These are phyloP conservation scores for Balakata baccata DNA, from an alignment of 345 rosid species.

Conservation along the genomic window DNA sequence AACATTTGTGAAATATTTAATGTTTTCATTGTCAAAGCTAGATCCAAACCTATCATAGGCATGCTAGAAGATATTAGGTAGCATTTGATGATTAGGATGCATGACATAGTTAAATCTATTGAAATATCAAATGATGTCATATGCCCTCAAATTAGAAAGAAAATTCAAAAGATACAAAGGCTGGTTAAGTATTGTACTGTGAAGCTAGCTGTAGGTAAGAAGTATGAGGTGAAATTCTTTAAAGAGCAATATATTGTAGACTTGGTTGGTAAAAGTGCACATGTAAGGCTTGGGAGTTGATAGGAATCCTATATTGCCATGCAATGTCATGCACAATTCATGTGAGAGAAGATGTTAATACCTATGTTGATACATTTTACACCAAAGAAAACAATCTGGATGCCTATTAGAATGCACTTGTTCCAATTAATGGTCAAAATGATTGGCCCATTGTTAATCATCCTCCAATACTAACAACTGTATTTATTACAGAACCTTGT, in stretches of 20 bases:
- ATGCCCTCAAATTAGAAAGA: neutral
- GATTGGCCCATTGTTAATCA: neutral
- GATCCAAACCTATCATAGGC: neutral
- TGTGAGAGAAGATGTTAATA: neutral
- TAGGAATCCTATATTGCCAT: neutral
- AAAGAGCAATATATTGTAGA: neutral
- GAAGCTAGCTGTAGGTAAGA: too few relatives aligned
- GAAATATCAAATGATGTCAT: neutral
- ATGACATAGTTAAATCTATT: neutral
- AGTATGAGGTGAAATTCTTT: neutral
- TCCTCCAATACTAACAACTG: too few relatives aligned
- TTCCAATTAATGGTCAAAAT: neutral
- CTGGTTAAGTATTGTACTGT: neutral
- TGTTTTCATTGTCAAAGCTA: neutral
- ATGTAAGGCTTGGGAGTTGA: neutral
- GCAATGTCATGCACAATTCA: neutral
- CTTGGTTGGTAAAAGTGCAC: neutral
- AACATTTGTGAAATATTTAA: neutral
- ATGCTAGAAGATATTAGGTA: too few relatives aligned
- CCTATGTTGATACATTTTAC: neutral
- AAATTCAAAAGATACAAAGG: too few relatives aligned
- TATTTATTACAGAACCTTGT: neutral
- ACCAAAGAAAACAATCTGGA: neutral
- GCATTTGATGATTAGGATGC: too few relatives aligned
- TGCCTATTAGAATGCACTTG: neutral